Evolutionary conservation across 1,139 yeast species (phyloP).

Genomic region (Yamadazyma diospyri): DNA sequence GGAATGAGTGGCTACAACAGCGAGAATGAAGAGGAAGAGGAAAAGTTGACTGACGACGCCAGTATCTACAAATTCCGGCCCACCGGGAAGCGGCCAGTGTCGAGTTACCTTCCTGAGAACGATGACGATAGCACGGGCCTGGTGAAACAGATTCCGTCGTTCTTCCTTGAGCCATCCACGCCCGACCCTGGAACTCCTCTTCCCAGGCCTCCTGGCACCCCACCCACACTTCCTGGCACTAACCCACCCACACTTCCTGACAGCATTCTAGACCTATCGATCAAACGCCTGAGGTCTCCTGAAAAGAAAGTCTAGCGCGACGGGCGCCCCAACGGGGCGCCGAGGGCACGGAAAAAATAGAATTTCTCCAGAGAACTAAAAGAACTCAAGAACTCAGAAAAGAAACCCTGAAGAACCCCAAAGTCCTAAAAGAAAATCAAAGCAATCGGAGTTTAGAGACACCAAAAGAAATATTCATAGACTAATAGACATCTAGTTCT

Average conservation of each 20-base stretch:
- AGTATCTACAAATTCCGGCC: conserved; percentile 9
- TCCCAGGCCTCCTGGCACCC: too few species aligned
- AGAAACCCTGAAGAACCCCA: too few species aligned
- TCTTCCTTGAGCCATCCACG: conserved; percentile 6
- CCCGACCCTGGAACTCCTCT: conserved; percentile 5
- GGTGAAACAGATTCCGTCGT: conserved; percentile 7
- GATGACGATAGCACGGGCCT: conserved; percentile 3
- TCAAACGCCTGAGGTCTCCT: conserved; percentile 13
- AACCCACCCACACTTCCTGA: too few species aligned
- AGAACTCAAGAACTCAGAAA: too few species aligned
- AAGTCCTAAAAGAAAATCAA: too few species aligned
- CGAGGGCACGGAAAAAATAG: too few species aligned
- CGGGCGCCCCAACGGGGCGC: too few species aligned
- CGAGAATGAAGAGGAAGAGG: conserved; percentile 3
- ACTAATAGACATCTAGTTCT: conserved; percentile 27
- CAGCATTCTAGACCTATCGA: conserved; percentile 12
- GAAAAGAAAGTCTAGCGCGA: too few species aligned
- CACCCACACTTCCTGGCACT: too few species aligned
- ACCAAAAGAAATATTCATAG: neutral
- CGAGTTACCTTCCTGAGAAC: neutral
- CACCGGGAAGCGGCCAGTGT: neutral
- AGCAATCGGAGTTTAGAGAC: neutral
- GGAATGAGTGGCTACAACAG: conserved; percentile 7
- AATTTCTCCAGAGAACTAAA: too few species aligned
- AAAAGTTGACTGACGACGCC: neutral